These are phyloP conservation scores for Talaromyces verruculosus DNA, from an alignment of 2,329 filamentous ascomycete genomes.

Conservation along the genomic window DNA sequence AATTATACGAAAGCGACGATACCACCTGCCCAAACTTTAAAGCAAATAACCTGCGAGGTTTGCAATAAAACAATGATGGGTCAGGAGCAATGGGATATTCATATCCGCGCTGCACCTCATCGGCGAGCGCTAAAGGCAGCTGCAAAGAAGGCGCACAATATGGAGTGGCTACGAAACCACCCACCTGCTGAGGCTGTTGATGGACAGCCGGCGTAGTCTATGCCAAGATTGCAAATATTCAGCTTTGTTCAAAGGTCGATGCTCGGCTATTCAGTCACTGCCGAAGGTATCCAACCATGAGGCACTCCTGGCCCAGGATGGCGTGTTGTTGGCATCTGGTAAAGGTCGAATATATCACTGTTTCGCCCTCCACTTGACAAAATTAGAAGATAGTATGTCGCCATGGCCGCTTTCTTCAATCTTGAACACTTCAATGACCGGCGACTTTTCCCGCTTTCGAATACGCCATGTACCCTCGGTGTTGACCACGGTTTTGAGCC, in stretches of 20 bases:
- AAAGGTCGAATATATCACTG: conserved; percentile 7
- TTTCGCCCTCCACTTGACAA: conserved; percentile 66
- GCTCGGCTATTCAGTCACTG: background rate
- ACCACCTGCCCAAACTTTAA: conserved; percentile 43
- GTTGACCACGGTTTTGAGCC: conserved; percentile 60
- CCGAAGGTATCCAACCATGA: background rate
- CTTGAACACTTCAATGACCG: conserved; percentile 70
- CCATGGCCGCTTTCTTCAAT: conserved; percentile 74
- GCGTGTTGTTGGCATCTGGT: background rate
- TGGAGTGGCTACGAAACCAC: conserved; percentile 34
- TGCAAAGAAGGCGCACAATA: conserved; percentile 33
- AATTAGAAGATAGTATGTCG: conserved; percentile 72
- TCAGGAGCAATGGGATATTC: conserved; percentile 58
- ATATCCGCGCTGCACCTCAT: conserved; percentile 58
- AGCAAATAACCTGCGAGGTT: conserved; percentile 62
- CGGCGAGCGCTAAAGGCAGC: conserved; percentile 55
- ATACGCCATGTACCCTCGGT: conserved; percentile 81
- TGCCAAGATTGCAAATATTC: background rate
- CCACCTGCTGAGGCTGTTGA: conserved; percentile 19
- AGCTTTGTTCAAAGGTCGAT: background rate
- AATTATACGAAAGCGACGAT: conserved; percentile 37
- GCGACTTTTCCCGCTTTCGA: conserved; percentile 61
- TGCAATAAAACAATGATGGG: conserved; percentile 62
- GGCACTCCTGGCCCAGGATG: background rate
- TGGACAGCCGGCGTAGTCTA: background rate